Evolutionary conservation across 2,329 filamentous ascomycete species (phyloP).

Genomic region (Cladobotryum mycophilum): DNA sequence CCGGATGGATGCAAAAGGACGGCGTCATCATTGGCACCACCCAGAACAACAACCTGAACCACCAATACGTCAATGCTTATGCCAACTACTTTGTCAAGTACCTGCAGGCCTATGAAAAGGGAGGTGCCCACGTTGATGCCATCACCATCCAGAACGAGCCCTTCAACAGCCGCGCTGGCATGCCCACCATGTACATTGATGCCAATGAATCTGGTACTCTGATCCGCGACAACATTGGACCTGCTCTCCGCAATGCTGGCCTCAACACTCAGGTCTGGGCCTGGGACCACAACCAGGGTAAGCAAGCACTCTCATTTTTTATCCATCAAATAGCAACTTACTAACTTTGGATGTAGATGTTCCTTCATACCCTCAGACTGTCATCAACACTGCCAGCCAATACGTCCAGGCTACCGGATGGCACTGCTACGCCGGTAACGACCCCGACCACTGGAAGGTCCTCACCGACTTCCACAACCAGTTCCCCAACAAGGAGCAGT

Average conservation of each 20-base stretch:
- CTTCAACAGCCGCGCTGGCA: conserved; percentile 31
- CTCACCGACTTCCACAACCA: conserved; percentile 34
- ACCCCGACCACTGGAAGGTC: conserved; percentile 28
- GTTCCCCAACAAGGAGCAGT: conserved; percentile 35
- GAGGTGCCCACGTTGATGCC: conserved; percentile 32
- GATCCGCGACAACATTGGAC: conserved; percentile 33
- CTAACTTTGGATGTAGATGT: conserved; percentile 2
- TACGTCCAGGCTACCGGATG: conserved; percentile 30
- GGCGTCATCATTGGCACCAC: conserved; percentile 25
- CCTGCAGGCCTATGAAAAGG: conserved; percentile 31
- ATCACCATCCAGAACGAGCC: conserved; percentile 42
- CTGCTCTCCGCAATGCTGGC: conserved; percentile 31
- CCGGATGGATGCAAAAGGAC: conserved; percentile 38
- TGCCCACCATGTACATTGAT: conserved; percentile 34
- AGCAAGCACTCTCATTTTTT: neutral
- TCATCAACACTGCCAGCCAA: conserved; percentile 27
- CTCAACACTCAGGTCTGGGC: conserved; percentile 41
- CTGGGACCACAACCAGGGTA: conserved; percentile 33
- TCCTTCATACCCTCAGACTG: conserved; percentile 30
- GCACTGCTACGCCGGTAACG: conserved; percentile 35
- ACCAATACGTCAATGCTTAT: conserved; percentile 23
- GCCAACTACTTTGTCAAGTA: conserved; percentile 38
- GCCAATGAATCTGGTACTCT: conserved; percentile 31
- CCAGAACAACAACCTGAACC: conserved; percentile 33
- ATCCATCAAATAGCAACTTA: neutral